Conservation (phyloP, 257 asterid species). For the Petunia axillaris region DNA sequence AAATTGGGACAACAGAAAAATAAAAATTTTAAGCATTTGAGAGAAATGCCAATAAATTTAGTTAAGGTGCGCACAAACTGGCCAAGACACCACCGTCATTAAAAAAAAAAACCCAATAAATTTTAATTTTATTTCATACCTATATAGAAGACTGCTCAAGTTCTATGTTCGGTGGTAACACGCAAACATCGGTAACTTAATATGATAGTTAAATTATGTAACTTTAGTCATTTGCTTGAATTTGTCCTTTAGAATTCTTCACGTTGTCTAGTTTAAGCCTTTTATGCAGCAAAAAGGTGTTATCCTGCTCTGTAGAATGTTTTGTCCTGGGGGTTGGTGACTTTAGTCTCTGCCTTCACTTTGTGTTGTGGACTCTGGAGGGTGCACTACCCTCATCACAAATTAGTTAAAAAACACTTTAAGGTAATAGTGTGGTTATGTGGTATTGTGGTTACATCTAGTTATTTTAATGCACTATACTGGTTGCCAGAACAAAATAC, state of each 20-base stretch:
- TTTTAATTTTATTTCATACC: neutral
- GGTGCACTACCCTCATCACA: neutral
- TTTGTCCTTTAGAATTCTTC: neutral
- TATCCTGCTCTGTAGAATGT: conserved; percentile 16
- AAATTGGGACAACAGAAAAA: neutral
- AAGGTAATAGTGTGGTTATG: neutral
- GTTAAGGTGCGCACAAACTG: too few species aligned
- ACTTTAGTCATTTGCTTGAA: conserved; percentile 14
- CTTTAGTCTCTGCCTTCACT: neutral
- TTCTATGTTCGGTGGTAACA: neutral
- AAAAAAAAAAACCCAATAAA: neutral
- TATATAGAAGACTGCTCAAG: neutral
- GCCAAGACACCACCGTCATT: too few species aligned
- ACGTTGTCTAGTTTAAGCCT: conserved; percentile 6
- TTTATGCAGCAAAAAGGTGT: neutral
- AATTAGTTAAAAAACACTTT: neutral
- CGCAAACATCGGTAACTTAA: conserved; percentile 13
- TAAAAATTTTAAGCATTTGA: neutral
- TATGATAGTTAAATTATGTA: neutral
- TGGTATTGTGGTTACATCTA: conserved; percentile 2
- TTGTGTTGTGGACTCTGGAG: neutral
- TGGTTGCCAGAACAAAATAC: neutral
- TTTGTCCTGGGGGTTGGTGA: conserved; percentile 2
- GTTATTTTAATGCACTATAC: neutral
- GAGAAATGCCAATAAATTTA: neutral